phyloP scores from a whole-genome alignment of 164 flowering plant species.

The Amborella trichopoda region DNA sequence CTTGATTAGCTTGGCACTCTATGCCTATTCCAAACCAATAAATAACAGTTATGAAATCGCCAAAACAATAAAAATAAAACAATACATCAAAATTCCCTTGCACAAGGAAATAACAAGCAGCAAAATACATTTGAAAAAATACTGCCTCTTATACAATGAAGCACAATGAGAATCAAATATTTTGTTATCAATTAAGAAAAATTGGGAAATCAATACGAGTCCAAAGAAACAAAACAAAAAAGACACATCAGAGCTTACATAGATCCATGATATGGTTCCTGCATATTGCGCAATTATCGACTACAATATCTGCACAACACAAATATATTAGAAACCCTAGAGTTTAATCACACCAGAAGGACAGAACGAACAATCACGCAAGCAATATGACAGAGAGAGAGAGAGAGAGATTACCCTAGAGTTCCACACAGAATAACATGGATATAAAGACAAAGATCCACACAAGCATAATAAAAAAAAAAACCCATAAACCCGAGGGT shows the following conservation, averaged over 20 bases:
- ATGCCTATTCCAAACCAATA: slow-evolving; percentile 33
- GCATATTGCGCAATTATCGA: slow-evolving; percentile 80
- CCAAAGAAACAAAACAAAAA: background rate
- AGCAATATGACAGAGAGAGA: too few relatives aligned
- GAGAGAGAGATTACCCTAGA: too few relatives aligned
- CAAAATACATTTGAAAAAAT: too few relatives aligned
- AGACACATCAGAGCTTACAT: slow-evolving; percentile 29
- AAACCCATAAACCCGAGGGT: too few relatives aligned
- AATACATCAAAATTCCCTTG: background rate
- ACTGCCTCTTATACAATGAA: too few relatives aligned
- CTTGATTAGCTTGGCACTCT: slow-evolving; percentile 84
- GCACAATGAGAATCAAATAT: too few relatives aligned
- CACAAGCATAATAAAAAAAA: too few relatives aligned
- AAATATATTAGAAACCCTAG: background rate
- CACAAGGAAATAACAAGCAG: background rate
- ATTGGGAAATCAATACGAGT: too few relatives aligned
- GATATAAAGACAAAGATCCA: too few relatives aligned
- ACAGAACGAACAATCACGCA: background rate
- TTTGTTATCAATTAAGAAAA: too few relatives aligned
- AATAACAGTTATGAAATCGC: background rate
- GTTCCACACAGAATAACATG: too few relatives aligned
- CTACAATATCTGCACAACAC: slow-evolving; percentile 47
- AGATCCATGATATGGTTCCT: slow-evolving; percentile 91
- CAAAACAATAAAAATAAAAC: background rate
- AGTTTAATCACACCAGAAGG: background rate